Conservation (phyloP, 805 yeast species). For the Ogataea parapolymorpha region DNA sequence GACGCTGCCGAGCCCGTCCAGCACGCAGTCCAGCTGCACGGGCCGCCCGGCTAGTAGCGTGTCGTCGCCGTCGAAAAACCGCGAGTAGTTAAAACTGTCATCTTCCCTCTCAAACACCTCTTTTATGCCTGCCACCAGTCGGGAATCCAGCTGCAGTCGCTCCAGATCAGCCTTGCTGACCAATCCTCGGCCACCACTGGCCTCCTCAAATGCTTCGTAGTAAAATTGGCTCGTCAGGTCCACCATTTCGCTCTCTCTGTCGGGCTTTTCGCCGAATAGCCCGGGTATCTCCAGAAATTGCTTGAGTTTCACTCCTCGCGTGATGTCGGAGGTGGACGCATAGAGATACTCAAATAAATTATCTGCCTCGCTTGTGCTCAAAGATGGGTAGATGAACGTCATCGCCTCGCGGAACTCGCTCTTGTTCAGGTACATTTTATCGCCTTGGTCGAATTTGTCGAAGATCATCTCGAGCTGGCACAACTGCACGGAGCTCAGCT, state of each 20-base stretch:
- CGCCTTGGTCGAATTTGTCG: conserved; percentile 36
- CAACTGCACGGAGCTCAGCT: conserved; percentile 14
- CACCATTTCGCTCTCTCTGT: conserved; percentile 35
- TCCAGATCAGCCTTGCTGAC: conserved; percentile 39
- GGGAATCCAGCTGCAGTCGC: conserved; percentile 28
- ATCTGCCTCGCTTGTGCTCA: conserved; percentile 33
- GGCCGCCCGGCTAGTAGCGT: conserved; percentile 2
- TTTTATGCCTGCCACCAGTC: conserved; percentile 9
- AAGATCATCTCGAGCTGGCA: conserved; percentile 45
- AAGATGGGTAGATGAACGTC: conserved; percentile 38
- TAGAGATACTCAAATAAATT: conserved; percentile 36
- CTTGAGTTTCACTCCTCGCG: conserved; percentile 27
- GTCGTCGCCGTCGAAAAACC: conserved; percentile 16
- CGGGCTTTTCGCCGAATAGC: conserved; percentile 18
- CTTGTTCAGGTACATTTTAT: conserved; percentile 37
- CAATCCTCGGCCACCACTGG: conserved; percentile 37
- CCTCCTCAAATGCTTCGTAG: conserved; percentile 37
- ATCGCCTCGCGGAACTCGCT: conserved; percentile 43
- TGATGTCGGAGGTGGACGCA: conserved; percentile 18
- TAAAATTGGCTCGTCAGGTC: conserved; percentile 39
- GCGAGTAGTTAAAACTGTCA: conserved; percentile 14
- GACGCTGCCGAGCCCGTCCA: conserved; percentile 12
- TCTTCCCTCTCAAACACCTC: conserved; percentile 14
- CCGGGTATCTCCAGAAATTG: conserved; percentile 27
- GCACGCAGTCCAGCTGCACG: conserved; percentile 8